These are phyloP conservation scores for Ganoderma leucocontextum DNA, from an alignment of 1,284 basidiomycete genomes.

Conservation along the genomic window DNA sequence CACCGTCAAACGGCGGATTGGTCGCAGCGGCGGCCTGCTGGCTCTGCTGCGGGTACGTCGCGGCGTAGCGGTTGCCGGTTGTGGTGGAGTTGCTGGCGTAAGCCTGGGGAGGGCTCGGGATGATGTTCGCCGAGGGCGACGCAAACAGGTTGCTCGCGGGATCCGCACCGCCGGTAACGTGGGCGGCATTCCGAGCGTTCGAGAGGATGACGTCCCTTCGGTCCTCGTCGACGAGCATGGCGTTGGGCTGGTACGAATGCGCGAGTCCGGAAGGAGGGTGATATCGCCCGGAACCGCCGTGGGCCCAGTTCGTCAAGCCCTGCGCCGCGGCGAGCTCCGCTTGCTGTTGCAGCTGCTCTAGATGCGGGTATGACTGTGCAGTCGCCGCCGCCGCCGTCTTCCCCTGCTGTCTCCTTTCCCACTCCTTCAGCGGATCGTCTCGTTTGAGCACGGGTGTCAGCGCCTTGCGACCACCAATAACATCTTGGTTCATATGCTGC, in stretches of 20 bases:
- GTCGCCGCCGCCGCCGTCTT: conserved; percentile 62
- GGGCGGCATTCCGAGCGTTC: conserved; percentile 74
- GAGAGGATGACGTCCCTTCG: conserved; percentile 77
- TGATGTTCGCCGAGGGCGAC: conserved; percentile 53
- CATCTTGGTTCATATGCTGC: conserved; percentile 89
- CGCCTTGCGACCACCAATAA: conserved; percentile 82
- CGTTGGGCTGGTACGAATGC: conserved; percentile 65
- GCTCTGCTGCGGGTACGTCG: conserved; percentile 53
- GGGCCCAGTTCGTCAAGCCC: conserved; percentile 63
- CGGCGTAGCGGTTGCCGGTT: conserved; percentile 64
- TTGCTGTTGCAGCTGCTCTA: conserved; percentile 92
- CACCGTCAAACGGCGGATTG: conserved; percentile 57
- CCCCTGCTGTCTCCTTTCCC: conserved; percentile 83
- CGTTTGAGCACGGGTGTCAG: conserved; percentile 89
- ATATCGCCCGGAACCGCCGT: conserved; percentile 51
- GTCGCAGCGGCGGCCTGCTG: conserved; percentile 45
- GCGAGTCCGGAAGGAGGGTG: conserved; percentile 73
- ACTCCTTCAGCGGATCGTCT: conserved; percentile 90
- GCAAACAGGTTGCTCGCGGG: conserved; percentile 52
- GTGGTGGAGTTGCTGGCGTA: conserved; percentile 62
- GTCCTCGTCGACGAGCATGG: conserved; percentile 70
- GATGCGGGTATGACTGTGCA: conserved; percentile 81
- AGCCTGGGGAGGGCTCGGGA: conserved; percentile 77
- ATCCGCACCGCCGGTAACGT: conserved; percentile 45
- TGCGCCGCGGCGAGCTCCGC: conserved; percentile 81